phyloP scores from a whole-genome alignment of 1,139 yeast genomes.

The Geotrichum restrictum region DNA sequence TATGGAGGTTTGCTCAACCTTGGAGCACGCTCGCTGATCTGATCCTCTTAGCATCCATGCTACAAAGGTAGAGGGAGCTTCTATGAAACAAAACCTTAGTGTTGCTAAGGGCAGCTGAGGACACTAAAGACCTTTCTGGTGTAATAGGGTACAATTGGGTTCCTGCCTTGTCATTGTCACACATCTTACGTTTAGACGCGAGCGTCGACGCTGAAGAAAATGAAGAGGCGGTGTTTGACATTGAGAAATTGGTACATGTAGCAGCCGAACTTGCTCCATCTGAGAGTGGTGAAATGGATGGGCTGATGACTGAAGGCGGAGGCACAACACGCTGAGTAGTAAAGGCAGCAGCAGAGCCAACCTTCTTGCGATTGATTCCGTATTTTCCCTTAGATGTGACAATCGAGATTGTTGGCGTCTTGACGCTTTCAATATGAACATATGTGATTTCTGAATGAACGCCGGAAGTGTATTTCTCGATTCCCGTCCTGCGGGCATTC shows the following conservation, averaged over 20 bases:
- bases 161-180: background rate
- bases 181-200: constrained; percentile 8
- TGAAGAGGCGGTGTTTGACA: background rate
- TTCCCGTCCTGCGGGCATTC: no score
- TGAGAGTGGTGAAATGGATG: background rate
- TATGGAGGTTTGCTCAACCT: no score
- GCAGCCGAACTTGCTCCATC: background rate
- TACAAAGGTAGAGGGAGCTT: constrained; percentile 6
- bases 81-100: constrained; percentile 8
- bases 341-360: background rate
- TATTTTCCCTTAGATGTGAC: background rate
- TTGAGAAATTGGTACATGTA: background rate
- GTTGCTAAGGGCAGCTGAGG: constrained; percentile 2
- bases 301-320: background rate
- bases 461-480: constrained; percentile 1
- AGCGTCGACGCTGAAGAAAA: background rate
- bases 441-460: constrained; percentile 4
- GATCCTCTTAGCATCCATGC: background rate
- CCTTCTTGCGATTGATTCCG: background rate
- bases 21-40: constrained; percentile 1
- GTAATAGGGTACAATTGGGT: constrained; percentile 1
- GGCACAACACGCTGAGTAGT: no score
- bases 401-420: background rate
- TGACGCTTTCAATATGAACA: constrained; percentile 8
- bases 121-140: constrained; percentile 3